Base-by-base conservation (phyloP, 345 rosid genomes). In the Firmiana major region DNA sequence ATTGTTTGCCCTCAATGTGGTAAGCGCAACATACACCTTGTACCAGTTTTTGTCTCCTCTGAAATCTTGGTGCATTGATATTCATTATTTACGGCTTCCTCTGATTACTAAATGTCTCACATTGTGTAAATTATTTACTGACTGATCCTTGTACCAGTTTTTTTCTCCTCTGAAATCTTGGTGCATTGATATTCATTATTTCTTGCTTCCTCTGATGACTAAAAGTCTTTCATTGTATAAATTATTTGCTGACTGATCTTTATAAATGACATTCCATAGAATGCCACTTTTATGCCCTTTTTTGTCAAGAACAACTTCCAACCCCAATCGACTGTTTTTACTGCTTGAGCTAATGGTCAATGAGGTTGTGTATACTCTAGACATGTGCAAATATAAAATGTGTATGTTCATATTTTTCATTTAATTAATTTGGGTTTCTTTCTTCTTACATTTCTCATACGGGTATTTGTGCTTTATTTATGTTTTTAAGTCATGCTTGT, bases 1-100 rank as follows among this genome's bases (percentile, higher is more conserved):
- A 82, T 83, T 93, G 78, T 95, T 95, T 80, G 87, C 89, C 77
- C 90, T 95, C 73, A 88, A 90, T 87, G 98, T 87, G 88, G 99
- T 95, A 77, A 85, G 88, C 71, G 57, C 62, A 69, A 40, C 54
- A 48, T 13, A 26, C 54, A 10, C 26, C 48, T 57, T 63, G 34
- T 31, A 31, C 34, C 34, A 31, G 34, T 31, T 31, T 31, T 31
- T 31, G 34, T 31, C 34, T 31, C 34, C 34, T 31, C 34, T 31
- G 34, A 31, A 31, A 31, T 31, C 1, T 31, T 31, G 34, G 34
- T 31, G 34, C 34, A 31, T 31, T 31, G 34, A 31, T 31, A 31
- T 31, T 31, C 34, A 31, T 31, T 31, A 31, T 31, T 31, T 31
- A 2, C 1, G 34, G 34, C 34, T 31, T 31, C 34, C 34, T 31